Conservation (phyloP, 1,284 basidiomycete genomes). For the Heterobasidion parviporum region DNA sequence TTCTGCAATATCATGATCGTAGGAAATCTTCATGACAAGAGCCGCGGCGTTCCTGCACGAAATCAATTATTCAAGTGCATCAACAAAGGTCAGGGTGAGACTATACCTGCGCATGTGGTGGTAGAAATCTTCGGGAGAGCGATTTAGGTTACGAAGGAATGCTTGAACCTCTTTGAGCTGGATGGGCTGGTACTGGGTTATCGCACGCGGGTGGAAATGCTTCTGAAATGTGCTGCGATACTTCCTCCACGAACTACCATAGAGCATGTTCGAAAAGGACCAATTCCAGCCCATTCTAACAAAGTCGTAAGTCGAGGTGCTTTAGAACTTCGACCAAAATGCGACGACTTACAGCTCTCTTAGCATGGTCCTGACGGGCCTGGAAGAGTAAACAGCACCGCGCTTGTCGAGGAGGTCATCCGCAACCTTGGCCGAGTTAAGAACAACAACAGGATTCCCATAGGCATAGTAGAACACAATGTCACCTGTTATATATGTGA, state of each 20-base stretch:
- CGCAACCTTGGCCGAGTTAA: background rate
- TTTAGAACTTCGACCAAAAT: background rate
- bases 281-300: background rate
- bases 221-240: background rate
- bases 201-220: background rate
- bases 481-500: background rate
- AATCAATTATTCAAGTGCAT: background rate
- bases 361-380: background rate
- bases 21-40: background rate
- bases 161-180: background rate
- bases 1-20: background rate
- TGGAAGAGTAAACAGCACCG: background rate
- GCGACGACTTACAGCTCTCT: background rate
- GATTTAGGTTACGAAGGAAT: background rate
- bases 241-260: background rate
- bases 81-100: background rate
- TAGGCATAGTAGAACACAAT: background rate
- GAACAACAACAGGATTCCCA: background rate
- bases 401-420: conserved; percentile 1
- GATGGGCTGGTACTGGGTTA: background rate
- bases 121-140: background rate
- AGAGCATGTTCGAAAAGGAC: background rate
- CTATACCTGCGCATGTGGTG: background rate
- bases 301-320: background rate
- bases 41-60: background rate